phyloP scores from a whole-genome alignment of 495 filamentous ascomycete species.

The Aspergillus olivimuriae region DNA sequence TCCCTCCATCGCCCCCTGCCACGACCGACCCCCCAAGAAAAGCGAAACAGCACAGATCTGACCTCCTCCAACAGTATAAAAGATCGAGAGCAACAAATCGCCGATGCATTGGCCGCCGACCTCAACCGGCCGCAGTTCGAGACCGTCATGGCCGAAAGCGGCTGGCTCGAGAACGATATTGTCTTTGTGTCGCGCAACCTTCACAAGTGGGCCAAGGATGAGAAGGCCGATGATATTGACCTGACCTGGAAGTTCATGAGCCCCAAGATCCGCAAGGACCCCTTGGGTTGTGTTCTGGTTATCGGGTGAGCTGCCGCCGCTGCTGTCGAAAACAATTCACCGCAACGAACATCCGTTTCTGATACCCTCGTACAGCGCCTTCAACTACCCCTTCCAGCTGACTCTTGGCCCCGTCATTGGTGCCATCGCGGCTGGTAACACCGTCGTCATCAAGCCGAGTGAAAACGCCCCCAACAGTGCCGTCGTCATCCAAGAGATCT shows the following conservation, averaged over 20 bases:
- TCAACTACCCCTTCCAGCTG: conserved; percentile 86
- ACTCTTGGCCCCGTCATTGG: conserved; percentile 73
- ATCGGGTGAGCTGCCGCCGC: conserved; percentile 63
- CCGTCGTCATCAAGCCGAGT: conserved; percentile 82
- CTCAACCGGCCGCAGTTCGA: conserved; percentile 69
- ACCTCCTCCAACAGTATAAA: conserved; percentile 45
- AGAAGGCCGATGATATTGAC: conserved; percentile 63
- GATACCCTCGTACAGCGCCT: too few relatives aligned
- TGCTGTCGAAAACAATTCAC: too few relatives aligned
- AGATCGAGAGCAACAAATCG: conserved; percentile 64
- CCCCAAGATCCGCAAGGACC: conserved; percentile 82
- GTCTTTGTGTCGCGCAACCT: conserved; percentile 69
- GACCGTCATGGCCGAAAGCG: conserved; percentile 59
- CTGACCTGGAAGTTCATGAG: conserved; percentile 57
- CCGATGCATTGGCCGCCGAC: conserved; percentile 67
- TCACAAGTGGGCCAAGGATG: conserved; percentile 75
- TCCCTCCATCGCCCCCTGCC: too few relatives aligned
- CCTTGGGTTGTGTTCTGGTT: conserved; percentile 73
- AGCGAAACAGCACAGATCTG: too few relatives aligned
- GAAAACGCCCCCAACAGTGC: conserved; percentile 72
- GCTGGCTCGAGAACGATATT: conserved; percentile 72
- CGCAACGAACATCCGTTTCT: too few relatives aligned
- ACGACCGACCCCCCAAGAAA: too few relatives aligned
- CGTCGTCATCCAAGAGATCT: conserved; percentile 69
- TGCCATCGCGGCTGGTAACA: conserved; percentile 88